Percentiles rank a stretch among this genome's conserved stretches.
Conservation (phyloP, 2,329 filamentous ascomycete species). For the Aureobasidium musti region DNA sequence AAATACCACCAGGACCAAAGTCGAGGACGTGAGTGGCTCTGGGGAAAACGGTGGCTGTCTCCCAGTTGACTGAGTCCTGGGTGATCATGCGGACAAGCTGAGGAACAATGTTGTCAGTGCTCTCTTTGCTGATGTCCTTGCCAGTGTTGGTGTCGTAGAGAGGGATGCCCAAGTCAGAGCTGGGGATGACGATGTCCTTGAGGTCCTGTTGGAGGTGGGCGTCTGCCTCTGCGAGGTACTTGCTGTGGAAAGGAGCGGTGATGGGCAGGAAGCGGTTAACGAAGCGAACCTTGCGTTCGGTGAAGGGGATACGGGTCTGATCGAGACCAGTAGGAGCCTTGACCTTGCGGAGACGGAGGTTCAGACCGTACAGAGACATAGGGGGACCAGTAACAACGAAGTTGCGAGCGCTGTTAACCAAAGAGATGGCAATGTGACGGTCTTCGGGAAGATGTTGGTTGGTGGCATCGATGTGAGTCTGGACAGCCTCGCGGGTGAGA, state of each 20-base stretch:
- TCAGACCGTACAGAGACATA: conserved; percentile 93
- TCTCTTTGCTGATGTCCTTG: conserved; percentile 73
- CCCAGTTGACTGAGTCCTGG: conserved; percentile 92
- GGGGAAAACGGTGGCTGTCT: conserved; percentile 88
- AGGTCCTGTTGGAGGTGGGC: conserved; percentile 84
- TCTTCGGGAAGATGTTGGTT: conserved; percentile 94
- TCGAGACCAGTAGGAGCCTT: conserved; percentile 97
- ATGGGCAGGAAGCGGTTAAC: conserved; percentile 97
- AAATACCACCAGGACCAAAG: conserved; percentile 95
- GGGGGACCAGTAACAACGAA: conserved; percentile 96
- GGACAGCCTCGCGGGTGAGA: conserved; percentile 80
- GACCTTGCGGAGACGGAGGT: conserved; percentile 90
- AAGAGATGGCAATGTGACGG: conserved; percentile 89
- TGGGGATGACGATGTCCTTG: conserved; percentile 75
- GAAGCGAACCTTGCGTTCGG: conserved; percentile 93
- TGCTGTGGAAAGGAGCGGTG: conserved; percentile 97
- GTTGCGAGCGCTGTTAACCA: conserved; percentile 96
- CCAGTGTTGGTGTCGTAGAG: conserved; percentile 91
- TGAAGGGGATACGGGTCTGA: conserved; percentile 91
- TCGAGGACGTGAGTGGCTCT: conserved; percentile 92
- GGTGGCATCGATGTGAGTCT: conserved; percentile 94
- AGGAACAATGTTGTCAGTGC: conserved; percentile 75
- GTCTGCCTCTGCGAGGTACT: conserved; percentile 81
- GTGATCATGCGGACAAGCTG: conserved; percentile 90
- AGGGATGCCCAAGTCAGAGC: conserved; percentile 73